Evolutionary conservation across 495 filamentous ascomycete genomes (phyloP), one percentile per base, ranked within the genome.

Genomic region (Neurospora sp.): DNA sequence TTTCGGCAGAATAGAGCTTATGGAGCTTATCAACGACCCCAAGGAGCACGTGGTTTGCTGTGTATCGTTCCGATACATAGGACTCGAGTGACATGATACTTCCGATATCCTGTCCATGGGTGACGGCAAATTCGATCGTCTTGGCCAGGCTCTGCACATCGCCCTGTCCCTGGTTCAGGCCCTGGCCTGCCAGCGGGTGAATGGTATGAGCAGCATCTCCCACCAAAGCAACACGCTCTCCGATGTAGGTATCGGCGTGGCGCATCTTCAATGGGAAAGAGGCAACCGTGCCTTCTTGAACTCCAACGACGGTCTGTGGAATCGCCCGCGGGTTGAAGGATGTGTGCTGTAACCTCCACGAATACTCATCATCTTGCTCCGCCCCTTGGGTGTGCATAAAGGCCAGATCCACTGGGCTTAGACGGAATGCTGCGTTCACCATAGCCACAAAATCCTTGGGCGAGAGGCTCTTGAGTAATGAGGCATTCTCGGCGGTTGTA

Each of bases 131-230:
- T 74, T 91, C 88, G 70, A 99, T 90, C 0, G 89, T 90, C 59
- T 84, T 83, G 10, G 88, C 89, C 8, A 99, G 87, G 46, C 90
- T 89, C 70, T 92, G 88, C 1, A 95, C 91, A 79, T 99, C 96
- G 20, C 88, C 93, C 71, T 97, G 89, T 5, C 96, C 96, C 76
- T 96, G 93, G 78, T 99, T 99, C 18, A 99, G 87, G 1, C 96
- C 96, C 79, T 98, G 96, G 6, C 96, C 96, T 1, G 94, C 96
- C 37, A 99, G 88, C 0, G 96, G 96, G 79, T 99, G 96, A 76
- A 97, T 89, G 37, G 94, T 94, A 79, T 99, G 96, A 9, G 96
- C 96, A 4, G 96, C 96, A 76, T 99, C 96, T 69, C 94, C 96
- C 44, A 98, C 88, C 1, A 99, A 88, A 0, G 94, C 96, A 11